Evolutionary conservation across 768 basidiomycete genomes (phyloP).

Genomic region (Russula compacta): DNA sequence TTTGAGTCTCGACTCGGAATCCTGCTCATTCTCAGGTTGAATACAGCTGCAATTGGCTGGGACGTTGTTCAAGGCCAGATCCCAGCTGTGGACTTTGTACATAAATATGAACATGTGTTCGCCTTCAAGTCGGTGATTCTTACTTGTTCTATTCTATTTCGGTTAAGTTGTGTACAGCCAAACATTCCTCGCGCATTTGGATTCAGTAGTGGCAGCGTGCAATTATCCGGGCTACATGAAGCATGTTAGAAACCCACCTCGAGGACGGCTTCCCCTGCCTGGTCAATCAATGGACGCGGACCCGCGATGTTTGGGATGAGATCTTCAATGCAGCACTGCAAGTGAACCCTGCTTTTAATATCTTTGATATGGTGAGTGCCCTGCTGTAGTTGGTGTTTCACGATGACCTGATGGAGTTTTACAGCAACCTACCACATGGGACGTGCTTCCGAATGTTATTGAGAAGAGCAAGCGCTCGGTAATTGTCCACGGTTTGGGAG

Average conservation of each 20-base stretch:
- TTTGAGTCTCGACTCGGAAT: not conserved
- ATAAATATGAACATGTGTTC: conserved; percentile 63
- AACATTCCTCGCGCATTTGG: conserved; percentile 51
- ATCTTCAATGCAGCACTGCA: conserved; percentile 53
- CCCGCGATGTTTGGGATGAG: conserved; percentile 53
- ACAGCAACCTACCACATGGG: conserved; percentile 60
- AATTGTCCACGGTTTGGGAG: conserved; percentile 63
- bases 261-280: conserved; percentile 58
- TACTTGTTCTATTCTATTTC: not conserved
- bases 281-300: conserved; percentile 40
- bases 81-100: conserved; percentile 64
- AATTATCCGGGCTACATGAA: conserved; percentile 55
- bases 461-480: conserved; percentile 63
- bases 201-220: conserved; percentile 44
- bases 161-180: conserved; percentile 32
- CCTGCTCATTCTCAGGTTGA: not conserved
- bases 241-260: conserved; percentile 59
- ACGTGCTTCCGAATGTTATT: conserved; percentile 68
- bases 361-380: conserved; percentile 51
- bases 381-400: not conserved
- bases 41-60: conserved; percentile 49
- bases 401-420: not conserved
- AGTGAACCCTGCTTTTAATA: conserved; percentile 70
- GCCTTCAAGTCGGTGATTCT: conserved; percentile 50
- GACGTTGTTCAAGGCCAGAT: conserved; percentile 59